Conservation (phyloP, 2,329 filamentous ascomycete genomes). For the Aspergillus oerlinghausenensis region DNA sequence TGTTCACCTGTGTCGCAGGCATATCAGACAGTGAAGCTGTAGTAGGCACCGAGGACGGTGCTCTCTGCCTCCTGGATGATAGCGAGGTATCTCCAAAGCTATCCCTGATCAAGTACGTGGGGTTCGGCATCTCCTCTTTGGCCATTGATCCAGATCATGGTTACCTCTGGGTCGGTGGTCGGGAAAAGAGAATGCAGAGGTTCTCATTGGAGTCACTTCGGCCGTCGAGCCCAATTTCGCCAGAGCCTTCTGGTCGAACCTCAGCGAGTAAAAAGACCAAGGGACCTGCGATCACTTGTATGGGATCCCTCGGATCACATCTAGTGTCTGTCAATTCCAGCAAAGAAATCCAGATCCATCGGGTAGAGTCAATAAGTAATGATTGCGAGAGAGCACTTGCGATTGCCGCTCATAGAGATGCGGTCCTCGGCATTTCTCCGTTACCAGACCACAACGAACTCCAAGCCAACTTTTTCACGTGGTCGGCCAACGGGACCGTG, state of each 20-base stretch:
- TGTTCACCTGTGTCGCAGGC: slow-evolving; percentile 71
- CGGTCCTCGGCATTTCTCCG: slow-evolving; percentile 66
- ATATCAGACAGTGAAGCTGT: slow-evolving; percentile 72
- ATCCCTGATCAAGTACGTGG: slow-evolving; percentile 59
- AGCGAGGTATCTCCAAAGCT: slow-evolving; percentile 67
- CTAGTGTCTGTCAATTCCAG: slow-evolving; percentile 72
- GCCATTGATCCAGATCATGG: slow-evolving; percentile 54
- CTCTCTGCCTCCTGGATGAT: slow-evolving; percentile 85
- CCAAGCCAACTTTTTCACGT: slow-evolving; percentile 77
- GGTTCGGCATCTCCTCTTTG: slow-evolving; percentile 65
- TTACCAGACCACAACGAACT: slow-evolving; percentile 57
- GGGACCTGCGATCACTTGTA: slow-evolving; percentile 52
- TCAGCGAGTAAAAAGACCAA: slow-evolving; percentile 24
- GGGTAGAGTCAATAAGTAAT: slow-evolving; percentile 42
- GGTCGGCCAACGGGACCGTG: slow-evolving; percentile 75
- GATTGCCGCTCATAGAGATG: slow-evolving; percentile 54
- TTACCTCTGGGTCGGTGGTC: slow-evolving; percentile 65
- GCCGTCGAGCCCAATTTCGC: slow-evolving; percentile 23
- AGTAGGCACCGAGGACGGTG: slow-evolving; percentile 80
- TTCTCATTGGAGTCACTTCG: slow-evolving; percentile 41
- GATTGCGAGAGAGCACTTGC: slow-evolving; percentile 32
- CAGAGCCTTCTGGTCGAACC: slow-evolving; percentile 18
- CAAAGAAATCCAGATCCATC: slow-evolving; percentile 62
- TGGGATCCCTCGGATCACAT: slow-evolving; percentile 64
- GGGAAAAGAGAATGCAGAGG: slow-evolving; percentile 53